Evolutionary conservation across 2,329 filamentous ascomycete genomes (phyloP), one percentile per base, ranked within the genome.

Genomic region (Ceratocystiopsis minuta): DNA sequence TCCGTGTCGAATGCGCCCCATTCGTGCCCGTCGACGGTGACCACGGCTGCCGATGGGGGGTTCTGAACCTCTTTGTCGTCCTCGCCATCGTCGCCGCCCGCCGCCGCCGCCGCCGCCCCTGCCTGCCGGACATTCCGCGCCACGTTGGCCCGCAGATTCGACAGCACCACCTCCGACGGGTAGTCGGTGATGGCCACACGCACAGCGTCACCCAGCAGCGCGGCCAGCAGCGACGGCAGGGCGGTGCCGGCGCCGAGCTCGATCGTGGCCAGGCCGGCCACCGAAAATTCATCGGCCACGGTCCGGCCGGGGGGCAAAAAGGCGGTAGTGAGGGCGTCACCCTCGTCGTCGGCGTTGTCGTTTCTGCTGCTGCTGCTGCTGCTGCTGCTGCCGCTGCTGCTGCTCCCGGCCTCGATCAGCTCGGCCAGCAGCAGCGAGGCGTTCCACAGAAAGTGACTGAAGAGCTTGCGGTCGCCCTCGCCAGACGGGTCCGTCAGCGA

Each of bases 391-490:
- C 24, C 7, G 24, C 24, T 10, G 4, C 24, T 28, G 24, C 24
- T 10, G 24, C 24, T 59, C 36, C 63, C 66, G 9, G 62, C 61
- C 54, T 75, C 71, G 43, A 75, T 58, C 24, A 72, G 58, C 56
- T 73, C 70, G 10, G 67, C 69, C 2, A 73, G 60, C 48, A 70
- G 56, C 38, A 76, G 55, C 16, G 63, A 66, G 7, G 78, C 66
- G 57, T 85, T 85, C 79, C 79, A 85, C 20, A 84, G 58, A 55
- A 78, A 82, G 54, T 85, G 79, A 46, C 75, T 74, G 54, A 82
- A 84, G 37, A 83, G 65, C 16, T 58, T 56, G 39, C 76, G 60
- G 50, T 75, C 69, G 28, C 65, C 58, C 42, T 76, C 71, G 31
- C 56, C 61, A 31, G 60, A 54, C 13, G 60, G 74, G 50, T 71